Conservation (phyloP, 257 asterid genomes). For the Lycium ferocissimum region DNA sequence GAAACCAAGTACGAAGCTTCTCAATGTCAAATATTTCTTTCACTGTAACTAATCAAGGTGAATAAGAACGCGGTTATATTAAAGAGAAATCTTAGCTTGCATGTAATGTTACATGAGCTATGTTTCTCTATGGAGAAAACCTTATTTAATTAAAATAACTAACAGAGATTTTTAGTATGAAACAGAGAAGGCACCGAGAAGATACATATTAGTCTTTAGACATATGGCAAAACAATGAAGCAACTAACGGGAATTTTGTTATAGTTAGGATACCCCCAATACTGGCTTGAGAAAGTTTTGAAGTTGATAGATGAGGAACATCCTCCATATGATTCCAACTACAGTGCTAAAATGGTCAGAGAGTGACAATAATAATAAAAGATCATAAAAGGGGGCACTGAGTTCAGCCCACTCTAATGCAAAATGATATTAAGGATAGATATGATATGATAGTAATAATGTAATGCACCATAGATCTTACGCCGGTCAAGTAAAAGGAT, state of each 20-base stretch:
- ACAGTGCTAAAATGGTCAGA: not conserved
- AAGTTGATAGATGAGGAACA: not conserved
- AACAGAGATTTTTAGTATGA: not conserved
- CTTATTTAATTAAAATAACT: not conserved
- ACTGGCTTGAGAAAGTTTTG: constrained; percentile 18
- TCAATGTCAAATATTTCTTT: not conserved
- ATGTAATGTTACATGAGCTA: not conserved
- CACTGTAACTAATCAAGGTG: not conserved
- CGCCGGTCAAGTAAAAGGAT: not conserved
- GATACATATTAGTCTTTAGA: not conserved
- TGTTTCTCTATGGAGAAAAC: not conserved
- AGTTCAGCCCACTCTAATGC: not conserved
- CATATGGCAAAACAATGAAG: not conserved
- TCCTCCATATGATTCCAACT: constrained; percentile 13
- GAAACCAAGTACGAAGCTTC: not conserved
- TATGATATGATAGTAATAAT: not conserved
- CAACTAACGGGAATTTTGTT: not conserved
- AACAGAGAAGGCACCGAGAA: not conserved
- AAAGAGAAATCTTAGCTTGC: not conserved
- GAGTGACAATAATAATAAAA: not conserved
- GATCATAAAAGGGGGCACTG: not conserved
- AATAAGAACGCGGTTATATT: not conserved
- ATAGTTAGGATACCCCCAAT: not conserved
- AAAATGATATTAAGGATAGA: constrained; percentile 3
- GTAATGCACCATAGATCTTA: not conserved